Conservation (phyloP, 352 stramenopile genomes). For the Pythium apleroticum region DNA sequence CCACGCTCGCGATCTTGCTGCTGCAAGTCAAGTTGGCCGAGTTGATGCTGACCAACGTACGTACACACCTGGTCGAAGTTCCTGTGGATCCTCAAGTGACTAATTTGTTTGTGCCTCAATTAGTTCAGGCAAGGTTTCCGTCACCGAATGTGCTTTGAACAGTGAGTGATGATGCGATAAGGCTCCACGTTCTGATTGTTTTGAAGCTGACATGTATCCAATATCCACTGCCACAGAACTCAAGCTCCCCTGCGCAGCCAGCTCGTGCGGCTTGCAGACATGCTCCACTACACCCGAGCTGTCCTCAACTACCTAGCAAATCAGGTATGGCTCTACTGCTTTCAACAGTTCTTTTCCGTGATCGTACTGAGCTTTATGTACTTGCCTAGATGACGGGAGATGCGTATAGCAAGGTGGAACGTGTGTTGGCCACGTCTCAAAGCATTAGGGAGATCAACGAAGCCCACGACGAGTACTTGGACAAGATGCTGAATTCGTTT, state of each 20-base stretch:
- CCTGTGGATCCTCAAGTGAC: neutral
- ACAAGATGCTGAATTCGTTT: constrained; percentile 62
- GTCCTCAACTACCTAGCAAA: constrained; percentile 68
- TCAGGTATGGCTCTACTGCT: constrained; percentile 36
- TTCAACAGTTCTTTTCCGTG: neutral
- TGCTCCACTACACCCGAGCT: constrained; percentile 77
- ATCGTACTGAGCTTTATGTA: neutral
- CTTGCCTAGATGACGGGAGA: constrained; percentile 29
- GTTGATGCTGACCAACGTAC: constrained; percentile 54
- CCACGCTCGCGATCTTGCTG: constrained; percentile 47
- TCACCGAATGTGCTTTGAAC: constrained; percentile 42
- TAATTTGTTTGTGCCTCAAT: neutral
- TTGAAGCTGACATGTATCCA: neutral
- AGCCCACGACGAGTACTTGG: constrained; percentile 59
- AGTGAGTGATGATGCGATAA: constrained; percentile 35
- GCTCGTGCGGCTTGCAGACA: constrained; percentile 57
- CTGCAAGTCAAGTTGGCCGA: constrained; percentile 71
- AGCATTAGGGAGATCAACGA: constrained; percentile 55
- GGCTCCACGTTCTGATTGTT: neutral
- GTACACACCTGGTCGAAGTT: neutral
- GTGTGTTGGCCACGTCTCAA: constrained; percentile 25
- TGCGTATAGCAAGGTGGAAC: constrained; percentile 25
- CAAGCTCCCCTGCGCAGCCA: constrained; percentile 40
- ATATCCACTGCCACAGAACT: constrained; percentile 31
- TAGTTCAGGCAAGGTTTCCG: constrained; percentile 67